Evolutionary conservation across 805 yeast genomes (phyloP), one percentile per base, ranked within the genome.

Genomic region (Torulaspora gathmanii): DNA sequence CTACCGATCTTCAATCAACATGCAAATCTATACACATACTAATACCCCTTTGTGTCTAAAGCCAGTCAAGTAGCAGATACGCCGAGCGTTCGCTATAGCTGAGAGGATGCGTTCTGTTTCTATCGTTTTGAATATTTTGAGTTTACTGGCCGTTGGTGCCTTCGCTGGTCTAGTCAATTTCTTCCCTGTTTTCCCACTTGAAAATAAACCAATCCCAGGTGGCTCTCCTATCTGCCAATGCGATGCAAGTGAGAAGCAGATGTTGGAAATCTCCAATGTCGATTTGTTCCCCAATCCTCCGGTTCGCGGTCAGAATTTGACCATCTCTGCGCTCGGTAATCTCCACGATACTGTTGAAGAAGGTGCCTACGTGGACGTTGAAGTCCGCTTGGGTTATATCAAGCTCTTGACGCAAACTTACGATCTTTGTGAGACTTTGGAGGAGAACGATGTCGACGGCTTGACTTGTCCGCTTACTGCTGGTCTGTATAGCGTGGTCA

Each of bases 301-400:
- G 2, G 71, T 60, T 34, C 81, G 89, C 58, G 98, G 97, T n/a
- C 69, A 73, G 33, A 86, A 88, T 62, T 71, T 93, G 60, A 84
- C 95, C 6, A 79, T 93, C 45, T 61, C 74, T 16, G 99, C 96
- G 2, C 64, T 71, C 4, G 99, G 96, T 3, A 62, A 63, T 29
- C 68, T 91, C 41, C 49, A 70, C 17, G 62, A 73, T 40, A 71
- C 71, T 7, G 70, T 93, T 29, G 78, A 65, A 23, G 91, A 87
- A 15, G 99, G 99, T 27, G 86, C 98, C 0, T 93, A 90, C 58
- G 95, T 93, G 40, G 96, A 90, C 54, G 91, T 93, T 23, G 95
- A 88, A 54, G 98, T 93, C 16, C 77, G 86, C 53, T 84, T 89
- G 59, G 99, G 98, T 5, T 90, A 85, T 69, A 90, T 93, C 67